Evolutionary conservation across 164 flowering plant species (phyloP), one percentile per base, ranked within the genome.

Genomic region (Vitis labrusca): DNA sequence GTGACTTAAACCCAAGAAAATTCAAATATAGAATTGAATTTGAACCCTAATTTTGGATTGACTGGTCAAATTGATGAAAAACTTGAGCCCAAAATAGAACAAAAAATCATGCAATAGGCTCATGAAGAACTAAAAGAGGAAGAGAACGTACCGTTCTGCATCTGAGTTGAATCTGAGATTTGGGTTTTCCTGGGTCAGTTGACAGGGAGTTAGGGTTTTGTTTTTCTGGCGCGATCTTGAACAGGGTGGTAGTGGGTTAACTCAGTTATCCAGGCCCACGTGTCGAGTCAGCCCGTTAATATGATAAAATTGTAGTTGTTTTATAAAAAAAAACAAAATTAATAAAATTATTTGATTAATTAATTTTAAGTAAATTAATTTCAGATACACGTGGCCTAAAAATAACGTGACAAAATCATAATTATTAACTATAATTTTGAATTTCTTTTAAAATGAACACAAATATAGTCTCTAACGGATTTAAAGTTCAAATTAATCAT

Each of bases 191-290:
- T 23, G 27, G 27, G 27, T 23, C 27, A 1, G 27, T 23, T 23
- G 27, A 23, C 27, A 23, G 17, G 1, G 30, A 19, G 37, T 71
- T 71, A 71, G 73, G 73, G 73, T 49, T 23, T 23, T 37, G 44
- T 37, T 64, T 29, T 29, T 44, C 54, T 7, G 55, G 48, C 61
- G 27, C 49, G n/a, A 51, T 11, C 64, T 11, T 60, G 65, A 60
- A 51, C 14, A 11, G 29, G 7, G 55, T 15, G 56, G 7, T 48
- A 49, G 27, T 48, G 59, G 37, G 58, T 61, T n/a, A 51, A 51
- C 52, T 27, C 50, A 30, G 30, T n/a, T 37, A 37, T 17, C 61
- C 14, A 50, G 11, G 30, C 55, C 55, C 54, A 49, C 44, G 5
- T 37, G 44, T 37, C 44, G 44, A 37, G 44, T 37, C 44, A 37